Conservation (phyloP, 176 grass and related monocot genomes). For the Oryza australiensis region DNA sequence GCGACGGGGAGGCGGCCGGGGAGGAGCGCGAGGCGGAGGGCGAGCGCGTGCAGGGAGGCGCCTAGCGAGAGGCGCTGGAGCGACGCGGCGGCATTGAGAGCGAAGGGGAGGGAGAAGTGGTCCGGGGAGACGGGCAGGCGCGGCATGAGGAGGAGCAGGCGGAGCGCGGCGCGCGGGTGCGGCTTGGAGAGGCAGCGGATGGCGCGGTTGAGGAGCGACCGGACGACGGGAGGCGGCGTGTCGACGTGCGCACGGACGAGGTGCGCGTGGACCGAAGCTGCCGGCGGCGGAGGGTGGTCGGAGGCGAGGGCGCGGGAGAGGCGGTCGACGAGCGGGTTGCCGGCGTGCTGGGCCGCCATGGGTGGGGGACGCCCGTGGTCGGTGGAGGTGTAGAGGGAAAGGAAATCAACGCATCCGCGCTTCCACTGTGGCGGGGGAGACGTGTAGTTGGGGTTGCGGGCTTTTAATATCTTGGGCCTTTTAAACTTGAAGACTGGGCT, state of each 20-base stretch:
- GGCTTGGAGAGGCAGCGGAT: constrained; percentile 53
- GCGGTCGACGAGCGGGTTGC: not conserved
- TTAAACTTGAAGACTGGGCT: not conserved
- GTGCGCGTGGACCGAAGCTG: constrained; percentile 45
- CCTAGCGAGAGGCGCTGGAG: constrained; percentile 40
- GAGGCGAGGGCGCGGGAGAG: constrained; percentile 43
- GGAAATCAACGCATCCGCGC: no score
- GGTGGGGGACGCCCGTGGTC: not conserved
- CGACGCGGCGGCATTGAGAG: constrained; percentile 65
- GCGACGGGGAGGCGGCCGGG: constrained; percentile 59
- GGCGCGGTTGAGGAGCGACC: constrained; percentile 42
- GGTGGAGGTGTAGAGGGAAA: not conserved
- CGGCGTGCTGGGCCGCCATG: constrained; percentile 30
- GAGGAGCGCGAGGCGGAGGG: constrained; percentile 54
- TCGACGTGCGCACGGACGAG: constrained; percentile 44
- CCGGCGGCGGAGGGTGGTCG: constrained; percentile 21
- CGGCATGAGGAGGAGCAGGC: constrained; percentile 55
- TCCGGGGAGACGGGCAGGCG: constrained; percentile 48
- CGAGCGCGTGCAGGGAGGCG: constrained; percentile 57
- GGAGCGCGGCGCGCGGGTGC: constrained; percentile 43
- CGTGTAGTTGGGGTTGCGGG: not conserved
- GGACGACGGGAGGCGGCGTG: constrained; percentile 20
- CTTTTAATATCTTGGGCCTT: not conserved
- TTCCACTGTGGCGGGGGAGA: not conserved
- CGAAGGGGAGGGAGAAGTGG: constrained; percentile 70